These are phyloP conservation scores for Parasitella parasitica DNA, from an alignment of 371 early-diverging fungal species.

Conservation along the genomic window DNA sequence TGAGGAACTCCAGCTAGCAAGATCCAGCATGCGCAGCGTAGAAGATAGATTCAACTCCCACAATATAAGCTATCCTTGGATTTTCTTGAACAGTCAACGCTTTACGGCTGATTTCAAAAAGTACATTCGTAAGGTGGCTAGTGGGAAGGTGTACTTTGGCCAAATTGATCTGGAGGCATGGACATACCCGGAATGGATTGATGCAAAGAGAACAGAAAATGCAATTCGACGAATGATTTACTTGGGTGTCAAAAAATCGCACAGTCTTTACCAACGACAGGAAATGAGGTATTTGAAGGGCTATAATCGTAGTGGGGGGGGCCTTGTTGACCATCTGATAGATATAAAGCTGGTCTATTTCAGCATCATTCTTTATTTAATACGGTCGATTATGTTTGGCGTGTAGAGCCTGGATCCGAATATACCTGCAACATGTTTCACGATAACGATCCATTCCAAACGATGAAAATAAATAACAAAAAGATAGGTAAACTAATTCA, in stretches of 20 bases:
- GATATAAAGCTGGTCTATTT: constrained; percentile 87
- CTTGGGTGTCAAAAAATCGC: constrained; percentile 10
- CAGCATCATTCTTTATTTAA: constrained; percentile 74
- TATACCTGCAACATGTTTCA: constrained; percentile 76
- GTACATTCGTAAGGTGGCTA: constrained; percentile 27
- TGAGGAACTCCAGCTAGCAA: constrained; percentile 31
- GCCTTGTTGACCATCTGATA: constrained; percentile 1
- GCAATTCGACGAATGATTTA: constrained; percentile 14
- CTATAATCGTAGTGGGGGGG: not conserved
- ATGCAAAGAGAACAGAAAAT: constrained; percentile 30
- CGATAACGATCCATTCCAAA: constrained; percentile 82
- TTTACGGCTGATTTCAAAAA: constrained; percentile 37
- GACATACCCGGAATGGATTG: constrained; percentile 52
- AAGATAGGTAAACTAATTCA: constrained; percentile 60
- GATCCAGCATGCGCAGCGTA: constrained; percentile 38
- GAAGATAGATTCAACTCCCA: constrained; percentile 51
- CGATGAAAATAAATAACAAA: constrained; percentile 74
- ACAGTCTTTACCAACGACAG: constrained; percentile 26
- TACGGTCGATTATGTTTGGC: constrained; percentile 91
- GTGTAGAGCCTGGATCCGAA: constrained; percentile 89
- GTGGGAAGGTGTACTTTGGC: constrained; percentile 38
- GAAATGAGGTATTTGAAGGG: constrained; percentile 17
- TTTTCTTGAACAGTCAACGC: constrained; percentile 42
- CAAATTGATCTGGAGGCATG: constrained; percentile 43
- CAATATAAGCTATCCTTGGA: constrained; percentile 47